These are phyloP conservation scores for Quercus bicolor DNA, from an alignment of 306 rosid genomes.

Conservation along the genomic window DNA sequence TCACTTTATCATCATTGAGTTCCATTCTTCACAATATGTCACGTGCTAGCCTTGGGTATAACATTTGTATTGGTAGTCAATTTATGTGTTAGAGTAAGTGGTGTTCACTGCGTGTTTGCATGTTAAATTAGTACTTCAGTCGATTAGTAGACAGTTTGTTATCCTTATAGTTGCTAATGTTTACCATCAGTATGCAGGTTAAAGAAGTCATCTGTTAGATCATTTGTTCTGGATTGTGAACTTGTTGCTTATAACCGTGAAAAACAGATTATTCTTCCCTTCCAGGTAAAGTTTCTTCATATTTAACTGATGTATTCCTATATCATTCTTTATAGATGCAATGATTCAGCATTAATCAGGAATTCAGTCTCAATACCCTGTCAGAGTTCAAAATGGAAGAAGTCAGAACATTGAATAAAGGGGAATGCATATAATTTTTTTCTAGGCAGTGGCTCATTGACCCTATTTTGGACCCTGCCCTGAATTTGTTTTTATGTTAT, in stretches of 20 bases:
- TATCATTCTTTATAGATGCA: background rate
- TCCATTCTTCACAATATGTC: background rate
- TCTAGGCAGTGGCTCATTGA: background rate
- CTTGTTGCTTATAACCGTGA: constrained; percentile 82
- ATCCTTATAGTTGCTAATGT: constrained; percentile 25
- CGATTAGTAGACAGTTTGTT: background rate
- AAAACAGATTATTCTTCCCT: constrained; percentile 61
- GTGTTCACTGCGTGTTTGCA: background rate
- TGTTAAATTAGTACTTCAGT: background rate
- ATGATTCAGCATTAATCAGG: background rate
- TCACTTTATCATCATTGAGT: background rate
- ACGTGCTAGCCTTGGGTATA: background rate
- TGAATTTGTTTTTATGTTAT: background rate
- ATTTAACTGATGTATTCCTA: background rate
- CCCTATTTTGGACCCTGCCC: background rate
- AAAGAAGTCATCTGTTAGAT: constrained; percentile 70
- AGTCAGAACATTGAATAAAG: background rate
- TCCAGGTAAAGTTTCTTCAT: constrained; percentile 58
- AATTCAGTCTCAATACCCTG: background rate
- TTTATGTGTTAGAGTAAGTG: background rate
- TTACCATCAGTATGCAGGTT: constrained; percentile 53
- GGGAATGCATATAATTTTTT: background rate
- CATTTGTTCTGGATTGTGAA: constrained; percentile 92
- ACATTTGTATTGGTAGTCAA: background rate
- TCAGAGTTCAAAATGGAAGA: background rate